Evolutionary conservation across 2,329 filamentous ascomycete genomes (phyloP), one percentile per base, ranked within the genome.

Genomic region (Aspergillus japonicus): DNA sequence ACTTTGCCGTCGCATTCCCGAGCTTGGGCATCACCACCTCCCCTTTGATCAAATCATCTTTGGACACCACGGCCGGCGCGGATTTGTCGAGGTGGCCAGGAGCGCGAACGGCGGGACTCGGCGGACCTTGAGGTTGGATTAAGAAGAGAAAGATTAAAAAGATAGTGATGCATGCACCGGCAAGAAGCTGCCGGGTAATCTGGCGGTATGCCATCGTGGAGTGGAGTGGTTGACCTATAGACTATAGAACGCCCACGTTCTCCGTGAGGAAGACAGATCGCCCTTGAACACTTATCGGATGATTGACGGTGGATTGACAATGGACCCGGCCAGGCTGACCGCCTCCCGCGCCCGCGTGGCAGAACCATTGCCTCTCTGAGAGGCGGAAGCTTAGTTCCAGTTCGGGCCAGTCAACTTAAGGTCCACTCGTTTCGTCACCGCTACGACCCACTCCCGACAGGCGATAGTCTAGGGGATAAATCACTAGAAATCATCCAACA

Each of bases 1-100:
- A 80, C 77, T 81, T 82, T 14, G 75, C 73, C 4, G 80, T 82
- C 62, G 77, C 80, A 63, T 82, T 82, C 21, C 76, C 80, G 50
- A 82, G 68, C 54, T 76, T 77, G 14, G 77, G 74, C 77, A 80
- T 80, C 48, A 82, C 75, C 26, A 77, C 74, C 26, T 70, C 73
- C 24, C 80, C 80, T 59, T 78, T 76, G 44, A 78, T 66, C 50
- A 76, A 70, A 44, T 75, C 73, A 58, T 75, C 70, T 42, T 72
- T 67, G 29, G 73, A 66, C 23, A 67, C 54, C 21, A 64, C 61
- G 35, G 69, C 59, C 29, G 67, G 63, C 14, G 68, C 53, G 14
- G 69, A 60, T 61, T 77, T 71, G 44, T 70, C 67, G 54, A 78
- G 69, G 49, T 78, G 76, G 31, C 76, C 76, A 1, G 77, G 77